Evolutionary conservation across 768 basidiomycete species (phyloP), one percentile per base, ranked within the genome.

Genomic region (Amanita molliuscula): DNA sequence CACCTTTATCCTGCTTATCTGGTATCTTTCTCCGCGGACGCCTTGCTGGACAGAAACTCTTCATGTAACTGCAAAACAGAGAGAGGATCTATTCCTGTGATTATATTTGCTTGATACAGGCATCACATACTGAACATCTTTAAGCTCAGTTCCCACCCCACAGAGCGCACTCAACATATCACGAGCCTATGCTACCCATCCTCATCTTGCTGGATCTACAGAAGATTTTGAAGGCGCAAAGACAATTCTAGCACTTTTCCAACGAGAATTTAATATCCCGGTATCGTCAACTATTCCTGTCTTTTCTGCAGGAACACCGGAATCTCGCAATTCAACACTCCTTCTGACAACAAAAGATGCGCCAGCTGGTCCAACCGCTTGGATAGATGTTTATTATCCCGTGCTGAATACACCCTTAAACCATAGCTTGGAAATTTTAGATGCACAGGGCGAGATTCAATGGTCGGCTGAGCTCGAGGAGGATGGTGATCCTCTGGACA

Each of bases 351-450:
- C 67, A 18, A 58, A 65, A 6, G 61, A 69, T 23, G 68, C 67
- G 4, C 67, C 74, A 34, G 65, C 58, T 26, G 64, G 62, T 21
- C 84, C 85, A 2, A 74, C 68, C 0, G 87, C 83, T 50, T 92
- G 89, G 89, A 80, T 91, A 52, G 88, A 91, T 56, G 74, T 76
- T 33, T 96, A 98, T 64, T 95, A 86, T 64, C 92, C 94, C 1
- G 72, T 92, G 36, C 67, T 95, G 69, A 90, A 95, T 64, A 84
- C 79, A 0, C 81, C 88, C 1, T 69, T 84, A 6, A 77, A 84
- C 47, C 77, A 81, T 44, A 76, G 74, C 52, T 65, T 94, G 9
- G 75, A 83, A 43, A 79, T 93, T 18, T 65, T 88, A 38, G 76
- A 70, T 18, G 71, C 72, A 11, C 69, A 78, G 35, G 81, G 81